Base-by-base conservation (phyloP, 1,284 basidiomycete genomes). In the Tylopilus orsonianus region DNA sequence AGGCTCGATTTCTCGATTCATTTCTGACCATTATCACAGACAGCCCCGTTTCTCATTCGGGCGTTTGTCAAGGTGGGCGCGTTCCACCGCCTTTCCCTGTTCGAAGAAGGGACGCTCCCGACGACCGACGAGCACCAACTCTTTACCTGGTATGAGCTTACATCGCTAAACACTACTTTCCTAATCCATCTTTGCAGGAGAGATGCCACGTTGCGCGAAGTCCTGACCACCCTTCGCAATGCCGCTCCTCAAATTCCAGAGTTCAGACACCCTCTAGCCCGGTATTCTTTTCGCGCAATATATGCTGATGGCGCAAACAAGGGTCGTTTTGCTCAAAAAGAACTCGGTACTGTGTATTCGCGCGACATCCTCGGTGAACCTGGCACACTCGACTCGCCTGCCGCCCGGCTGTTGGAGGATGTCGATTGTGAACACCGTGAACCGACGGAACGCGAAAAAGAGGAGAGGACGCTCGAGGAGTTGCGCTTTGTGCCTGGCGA, bases 351-450 rank as follows among this genome's bases (percentile, higher is more conserved):
- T 57, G 83, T 90, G 35, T 86, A 86, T 65, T 85, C 87, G 26
- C 81, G 87, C 53, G 88, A 90, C 67, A 84, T 90, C 55, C 77
- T 89, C 4, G 86, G 88, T 44, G 84, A 87, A 62, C 83, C 85
- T 7, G 87, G 86, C 30, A 67, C 80, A 2, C 64, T 86, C 26
- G 71, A 72, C 41, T 63, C 65, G 10, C 71, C 80, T 4, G 83
- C 84, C 2, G 73, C 83, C 2, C 75, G 83, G 5, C 70, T 89
- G 7, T 66, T 80, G 19, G 75, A 79, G 43, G 83, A 84, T 56
- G 54, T 57, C 0, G 80, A 81, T 19, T 64, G 69, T 1, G 62
- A 69, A 46, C 56, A 56, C 16, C 67, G 66, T 27, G 71, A 72
- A 45, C 63, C 56, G 2, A 70, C 66, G 3, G 73, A 75, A 44